Percentiles rank a stretch among this genome's conserved stretches.
phyloP scores from a whole-genome alignment of 805 yeast species.

The Myxozyma mucilagina region DNA sequence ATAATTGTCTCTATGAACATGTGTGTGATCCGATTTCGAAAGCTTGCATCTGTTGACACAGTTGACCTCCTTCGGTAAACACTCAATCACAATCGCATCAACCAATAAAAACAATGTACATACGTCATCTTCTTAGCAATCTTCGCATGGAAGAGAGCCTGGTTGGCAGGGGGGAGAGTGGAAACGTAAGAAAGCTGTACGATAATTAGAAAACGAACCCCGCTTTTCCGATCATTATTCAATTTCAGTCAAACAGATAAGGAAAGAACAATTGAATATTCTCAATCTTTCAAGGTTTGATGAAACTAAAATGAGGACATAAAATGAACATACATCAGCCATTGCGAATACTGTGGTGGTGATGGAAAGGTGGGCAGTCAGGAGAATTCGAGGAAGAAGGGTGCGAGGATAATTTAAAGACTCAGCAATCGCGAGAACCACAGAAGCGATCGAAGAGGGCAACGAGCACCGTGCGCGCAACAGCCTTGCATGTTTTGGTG shows the following conservation, averaged over 20 bases:
- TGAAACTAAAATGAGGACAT: neutral
- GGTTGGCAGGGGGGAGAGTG: conserved; percentile 30
- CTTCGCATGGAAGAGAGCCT: conserved; percentile 33
- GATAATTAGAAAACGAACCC: neutral
- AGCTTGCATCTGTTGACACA: neutral
- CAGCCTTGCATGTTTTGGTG: neutral
- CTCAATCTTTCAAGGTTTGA: neutral
- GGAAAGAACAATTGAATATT: neutral
- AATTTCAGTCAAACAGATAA: too few species aligned
- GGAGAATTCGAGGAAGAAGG: neutral
- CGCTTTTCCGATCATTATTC: neutral
- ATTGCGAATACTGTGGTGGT: conserved; percentile 3
- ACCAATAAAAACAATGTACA: neutral
- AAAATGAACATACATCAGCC: conserved; percentile 21
- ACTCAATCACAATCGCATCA: neutral
- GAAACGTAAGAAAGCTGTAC: conserved; percentile 27
- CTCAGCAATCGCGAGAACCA: neutral
- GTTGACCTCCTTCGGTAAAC: too few species aligned
- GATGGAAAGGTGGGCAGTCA: neutral
- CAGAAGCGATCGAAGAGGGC: too few species aligned
- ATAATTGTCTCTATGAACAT: neutral
- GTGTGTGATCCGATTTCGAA: neutral
- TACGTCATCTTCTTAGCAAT: conserved; percentile 29
- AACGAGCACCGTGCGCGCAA: neutral
- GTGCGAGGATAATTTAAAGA: neutral